Conservation (phyloP, 495 filamentous ascomycete genomes). For the Clavariopsis aquatica region DNA sequence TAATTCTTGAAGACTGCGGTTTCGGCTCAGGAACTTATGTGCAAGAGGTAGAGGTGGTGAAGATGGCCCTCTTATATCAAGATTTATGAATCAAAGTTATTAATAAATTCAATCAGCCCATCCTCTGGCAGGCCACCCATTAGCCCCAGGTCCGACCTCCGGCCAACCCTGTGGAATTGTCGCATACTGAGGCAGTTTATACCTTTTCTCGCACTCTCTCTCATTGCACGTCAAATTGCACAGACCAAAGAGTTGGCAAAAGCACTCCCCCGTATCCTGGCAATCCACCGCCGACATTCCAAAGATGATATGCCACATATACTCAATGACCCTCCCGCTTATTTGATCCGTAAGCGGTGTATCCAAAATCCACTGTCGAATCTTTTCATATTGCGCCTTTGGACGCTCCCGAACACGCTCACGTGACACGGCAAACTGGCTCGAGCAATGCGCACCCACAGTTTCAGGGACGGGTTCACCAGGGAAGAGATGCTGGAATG, state of each 20-base stretch:
- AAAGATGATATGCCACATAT: constrained; percentile 39
- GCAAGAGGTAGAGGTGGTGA: too few species aligned
- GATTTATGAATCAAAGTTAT: neutral
- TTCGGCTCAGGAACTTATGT: too few species aligned
- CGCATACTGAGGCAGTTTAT: constrained; percentile 32
- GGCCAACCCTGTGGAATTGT: constrained; percentile 37
- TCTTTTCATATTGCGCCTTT: constrained; percentile 27
- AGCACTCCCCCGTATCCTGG: constrained; percentile 36
- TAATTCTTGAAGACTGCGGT: too few species aligned
- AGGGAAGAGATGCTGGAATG: constrained; percentile 30
- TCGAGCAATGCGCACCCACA: constrained; percentile 35
- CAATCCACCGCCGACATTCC: constrained; percentile 37
- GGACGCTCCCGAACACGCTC: constrained; percentile 25
- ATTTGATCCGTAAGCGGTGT: constrained; percentile 31
- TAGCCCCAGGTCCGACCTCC: constrained; percentile 28
- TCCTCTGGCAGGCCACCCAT: constrained; percentile 34
- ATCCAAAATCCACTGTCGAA: constrained; percentile 28
- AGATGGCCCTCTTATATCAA: too few species aligned
- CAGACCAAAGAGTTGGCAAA: constrained; percentile 36
- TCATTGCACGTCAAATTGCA: constrained; percentile 36
- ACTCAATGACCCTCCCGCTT: constrained; percentile 35
- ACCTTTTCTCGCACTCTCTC: constrained; percentile 35
- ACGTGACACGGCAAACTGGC: constrained; percentile 38
- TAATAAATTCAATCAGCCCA: constrained; percentile 27
- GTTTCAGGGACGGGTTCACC: constrained; percentile 22